phyloP scores from a whole-genome alignment of 495 filamentous ascomycete genomes.

The Tuber borchii region DNA sequence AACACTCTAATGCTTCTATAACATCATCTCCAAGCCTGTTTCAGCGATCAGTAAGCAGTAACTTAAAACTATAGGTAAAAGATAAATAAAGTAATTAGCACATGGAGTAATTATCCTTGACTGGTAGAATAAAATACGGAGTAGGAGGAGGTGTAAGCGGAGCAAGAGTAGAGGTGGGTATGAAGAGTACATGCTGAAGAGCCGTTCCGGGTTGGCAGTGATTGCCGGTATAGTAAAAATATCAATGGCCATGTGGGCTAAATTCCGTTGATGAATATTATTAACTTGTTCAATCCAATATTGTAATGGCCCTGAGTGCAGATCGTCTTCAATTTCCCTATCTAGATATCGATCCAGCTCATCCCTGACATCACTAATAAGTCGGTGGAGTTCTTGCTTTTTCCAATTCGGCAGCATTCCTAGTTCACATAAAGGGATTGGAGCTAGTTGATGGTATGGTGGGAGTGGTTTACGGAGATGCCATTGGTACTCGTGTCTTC shows the following conservation, averaged over 20 bases:
- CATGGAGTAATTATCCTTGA: no score
- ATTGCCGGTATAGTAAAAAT: constrained; percentile 33
- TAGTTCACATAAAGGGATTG: no score
- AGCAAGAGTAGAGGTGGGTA: no score
- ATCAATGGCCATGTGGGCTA: constrained; percentile 21
- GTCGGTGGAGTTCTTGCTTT: no score
- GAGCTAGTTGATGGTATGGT: no score
- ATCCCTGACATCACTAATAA: background rate
- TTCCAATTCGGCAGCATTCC: no score
- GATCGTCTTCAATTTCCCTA: background rate
- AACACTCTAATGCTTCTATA: constrained; percentile 12
- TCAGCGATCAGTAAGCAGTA: background rate
- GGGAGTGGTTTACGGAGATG: no score
- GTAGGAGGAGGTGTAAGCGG: no score
- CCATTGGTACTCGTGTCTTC: no score
- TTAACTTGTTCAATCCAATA: background rate
- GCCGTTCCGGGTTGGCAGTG: constrained; percentile 15
- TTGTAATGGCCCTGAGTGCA: background rate
- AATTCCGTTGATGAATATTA: background rate
- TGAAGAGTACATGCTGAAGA: constrained; percentile 13
- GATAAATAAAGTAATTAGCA: no score
- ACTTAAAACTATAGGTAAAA: background rate
- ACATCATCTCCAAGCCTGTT: background rate
- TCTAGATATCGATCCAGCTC: background rate
- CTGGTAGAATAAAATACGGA: no score